Evolutionary conservation across 768 basidiomycete genomes (phyloP), one percentile per base, ranked within the genome.

Genomic region (Filobasidium floriforme): DNA sequence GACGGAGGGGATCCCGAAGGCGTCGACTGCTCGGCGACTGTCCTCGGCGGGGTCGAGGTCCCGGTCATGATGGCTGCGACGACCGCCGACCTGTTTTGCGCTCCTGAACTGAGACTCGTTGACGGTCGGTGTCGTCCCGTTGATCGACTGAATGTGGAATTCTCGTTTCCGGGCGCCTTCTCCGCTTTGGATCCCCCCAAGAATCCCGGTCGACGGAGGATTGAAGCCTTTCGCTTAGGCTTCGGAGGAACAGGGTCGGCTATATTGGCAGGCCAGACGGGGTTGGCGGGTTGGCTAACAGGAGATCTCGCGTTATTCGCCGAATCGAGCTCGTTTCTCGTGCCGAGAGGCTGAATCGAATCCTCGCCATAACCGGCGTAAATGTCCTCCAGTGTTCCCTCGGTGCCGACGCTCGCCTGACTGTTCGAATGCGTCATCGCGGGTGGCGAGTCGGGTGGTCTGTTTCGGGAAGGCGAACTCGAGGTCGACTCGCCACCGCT

Each of bases 171-270:
- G 24, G 3, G 5, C 54, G 12, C 7, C 29, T 57, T 57, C 5
- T 57, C 54, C 24, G 24, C 29, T 15, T 32, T 57, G 29, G 54
- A 57, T 24, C 54, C 54, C 26, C 46, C 46, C 1, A 57, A 24
- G 54, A 57, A 57, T 14, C 54, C 54, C 22, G 54, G 54, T 57
- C 54, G 54, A 24, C 54, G 54, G 12, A 57, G 24, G 54, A 57
- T 57, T 5, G 54, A 57, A 6, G 15, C 54, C 26, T 57, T 57
- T 14, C 54, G 54, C 24, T 57, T 57, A 7, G 54, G 29, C 29
- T 24, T 24, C 5, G 54, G 5, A 14, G 54, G 54, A 26, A 24
- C 24, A 51, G 54, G 54, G 24, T 24, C 29, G 19, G 24, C 15
- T 7, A 7, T 32, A 6, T 5, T 15, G 14, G 54, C 18, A 24